Evolutionary conservation across 768 basidiomycete genomes (phyloP).

Genomic region (Boletus rex-veris): DNA sequence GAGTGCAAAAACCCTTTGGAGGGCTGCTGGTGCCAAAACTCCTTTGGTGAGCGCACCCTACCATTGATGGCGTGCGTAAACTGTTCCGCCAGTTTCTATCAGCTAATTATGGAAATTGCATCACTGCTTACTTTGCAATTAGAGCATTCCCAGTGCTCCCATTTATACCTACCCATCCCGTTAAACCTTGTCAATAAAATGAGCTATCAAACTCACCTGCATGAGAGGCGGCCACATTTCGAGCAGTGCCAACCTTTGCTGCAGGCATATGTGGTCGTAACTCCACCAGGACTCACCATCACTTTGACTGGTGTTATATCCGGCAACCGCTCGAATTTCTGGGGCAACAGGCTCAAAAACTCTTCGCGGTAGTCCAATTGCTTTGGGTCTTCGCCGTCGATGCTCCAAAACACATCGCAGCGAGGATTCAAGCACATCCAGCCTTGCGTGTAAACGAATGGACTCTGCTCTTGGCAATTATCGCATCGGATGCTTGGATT

Average conservation of each 20-base stretch:
- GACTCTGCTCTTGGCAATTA: constrained; percentile 43
- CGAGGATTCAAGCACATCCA: constrained; percentile 64
- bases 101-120: background rate
- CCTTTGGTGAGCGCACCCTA: constrained; percentile 30
- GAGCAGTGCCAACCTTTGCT: constrained; percentile 69
- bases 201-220: constrained; percentile 46
- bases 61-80: constrained; percentile 13
- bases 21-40: constrained; percentile 36
- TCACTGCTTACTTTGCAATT: constrained; percentile 48
- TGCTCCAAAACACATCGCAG: constrained; percentile 57
- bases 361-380: constrained; percentile 44
- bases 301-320: constrained; percentile 40
- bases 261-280: constrained; percentile 53
- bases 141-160: constrained; percentile 72
- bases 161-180: constrained; percentile 50
- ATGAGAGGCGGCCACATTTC: constrained; percentile 68
- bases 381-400: constrained; percentile 28
- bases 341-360: constrained; percentile 43
- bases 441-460: constrained; percentile 49
- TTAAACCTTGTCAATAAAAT: background rate
- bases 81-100: constrained; percentile 9
- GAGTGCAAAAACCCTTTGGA: constrained; percentile 26
- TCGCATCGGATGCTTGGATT: constrained; percentile 33
- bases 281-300: constrained; percentile 25
- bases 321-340: constrained; percentile 31